A percentile compares a stretch with the other conserved stretches of the same genome.
These are phyloP conservation scores for Myrmaecium sp. DNA, from an alignment of 2,329 filamentous ascomycete genomes.

Conservation along the genomic window DNA sequence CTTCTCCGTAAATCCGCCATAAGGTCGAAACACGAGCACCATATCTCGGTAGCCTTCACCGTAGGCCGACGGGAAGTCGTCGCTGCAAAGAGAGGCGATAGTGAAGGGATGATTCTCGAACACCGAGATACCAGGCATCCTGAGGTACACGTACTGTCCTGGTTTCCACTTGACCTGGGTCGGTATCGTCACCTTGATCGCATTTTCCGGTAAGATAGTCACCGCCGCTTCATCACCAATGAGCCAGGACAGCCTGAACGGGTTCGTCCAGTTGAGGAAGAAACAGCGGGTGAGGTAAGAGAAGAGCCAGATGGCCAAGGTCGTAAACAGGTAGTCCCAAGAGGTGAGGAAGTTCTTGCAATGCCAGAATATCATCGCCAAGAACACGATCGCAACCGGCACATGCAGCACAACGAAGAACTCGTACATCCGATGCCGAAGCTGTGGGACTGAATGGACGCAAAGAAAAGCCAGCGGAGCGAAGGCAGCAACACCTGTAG, in stretches of 20 bases:
- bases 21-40: slow-evolving; percentile 80
- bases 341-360: slow-evolving; percentile 82
- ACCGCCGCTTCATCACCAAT: slow-evolving; percentile 85
- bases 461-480: slow-evolving; percentile 72
- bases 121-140: slow-evolving; percentile 81
- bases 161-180: slow-evolving; percentile 87
- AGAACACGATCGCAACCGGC: slow-evolving; percentile 62
- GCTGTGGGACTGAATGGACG: slow-evolving; percentile 62
- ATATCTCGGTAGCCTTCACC: slow-evolving; percentile 79
- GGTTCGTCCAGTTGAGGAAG: slow-evolving; percentile 80
- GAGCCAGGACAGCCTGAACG: slow-evolving; percentile 62
- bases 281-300: slow-evolving; percentile 62
- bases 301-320: slow-evolving; percentile 57
- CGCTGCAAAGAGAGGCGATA: slow-evolving; percentile 78
- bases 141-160: slow-evolving; percentile 85
- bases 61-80: slow-evolving; percentile 84
- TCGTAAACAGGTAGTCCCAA: slow-evolving; percentile 77
- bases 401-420: slow-evolving; percentile 70
- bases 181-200: slow-evolving; percentile 88
- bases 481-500: slow-evolving; percentile 44
- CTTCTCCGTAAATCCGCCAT: slow-evolving; percentile 73
- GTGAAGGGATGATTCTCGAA: slow-evolving; percentile 95
- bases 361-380: slow-evolving; percentile 88
- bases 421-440: slow-evolving; percentile 69
- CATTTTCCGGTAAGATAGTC: slow-evolving; percentile 77